A percentile compares a stretch with the other conserved stretches of the same genome.
phyloP scores from a whole-genome alignment of 331 rosid genomes.

The Acacia pycnantha region DNA sequence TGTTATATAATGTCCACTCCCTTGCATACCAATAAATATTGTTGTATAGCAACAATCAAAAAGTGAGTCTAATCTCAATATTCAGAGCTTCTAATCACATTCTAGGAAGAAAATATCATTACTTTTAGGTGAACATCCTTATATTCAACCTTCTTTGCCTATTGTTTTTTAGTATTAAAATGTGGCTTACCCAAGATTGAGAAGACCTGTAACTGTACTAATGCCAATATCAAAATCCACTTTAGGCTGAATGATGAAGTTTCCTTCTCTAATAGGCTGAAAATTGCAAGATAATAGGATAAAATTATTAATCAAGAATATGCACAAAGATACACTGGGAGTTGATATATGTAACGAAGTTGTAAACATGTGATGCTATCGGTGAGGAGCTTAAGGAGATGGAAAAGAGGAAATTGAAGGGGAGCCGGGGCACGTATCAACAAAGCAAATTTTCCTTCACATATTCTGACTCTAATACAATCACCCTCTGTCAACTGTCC shows the following conservation, averaged over 20 bases:
- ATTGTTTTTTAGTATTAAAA: conserved; percentile 8
- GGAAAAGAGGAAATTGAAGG: neutral
- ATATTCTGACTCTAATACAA: conserved; percentile 93
- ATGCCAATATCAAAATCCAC: conserved; percentile 98
- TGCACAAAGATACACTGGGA: neutral
- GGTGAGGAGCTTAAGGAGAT: conserved; percentile 18
- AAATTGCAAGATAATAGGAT: conserved; percentile 21
- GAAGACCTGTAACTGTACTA: conserved; percentile 95
- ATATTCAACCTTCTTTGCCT: neutral
- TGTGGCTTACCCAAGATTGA: conserved; percentile 88
- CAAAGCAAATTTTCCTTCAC: conserved; percentile 98
- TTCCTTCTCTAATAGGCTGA: conserved; percentile 98
- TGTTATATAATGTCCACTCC: neutral
- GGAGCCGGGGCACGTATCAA: conserved; percentile 56
- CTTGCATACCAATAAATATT: neutral
- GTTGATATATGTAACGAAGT: neutral
- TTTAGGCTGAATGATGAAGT: conserved; percentile 97
- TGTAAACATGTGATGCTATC: conserved; percentile 6
- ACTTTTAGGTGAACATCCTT: neutral
- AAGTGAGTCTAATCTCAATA: neutral
- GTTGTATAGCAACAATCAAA: neutral
- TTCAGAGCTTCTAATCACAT: neutral
- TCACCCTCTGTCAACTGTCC: conserved; percentile 90
- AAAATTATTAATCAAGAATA: conserved; percentile 22
- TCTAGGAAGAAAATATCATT: conserved; percentile 2